Conservation (phyloP, 768 basidiomycete genomes). For the Lactarius hengduanensis region DNA sequence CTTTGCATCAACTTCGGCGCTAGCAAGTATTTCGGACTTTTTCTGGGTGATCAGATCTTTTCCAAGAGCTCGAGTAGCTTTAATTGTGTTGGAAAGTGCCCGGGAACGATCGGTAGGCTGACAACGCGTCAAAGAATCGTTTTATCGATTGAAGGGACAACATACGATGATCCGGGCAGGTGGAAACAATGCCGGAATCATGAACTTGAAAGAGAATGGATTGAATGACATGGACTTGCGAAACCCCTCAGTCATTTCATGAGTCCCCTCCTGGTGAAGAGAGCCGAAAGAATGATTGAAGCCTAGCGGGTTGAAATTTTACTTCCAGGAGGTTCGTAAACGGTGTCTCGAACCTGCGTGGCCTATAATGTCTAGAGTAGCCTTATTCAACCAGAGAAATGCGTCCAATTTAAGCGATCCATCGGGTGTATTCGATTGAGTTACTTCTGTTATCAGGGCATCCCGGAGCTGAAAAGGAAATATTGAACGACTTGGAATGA, state of each 20-base stretch:
- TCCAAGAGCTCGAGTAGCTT: constrained; percentile 33
- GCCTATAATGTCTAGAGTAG: constrained; percentile 24
- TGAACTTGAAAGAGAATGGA: constrained; percentile 16
- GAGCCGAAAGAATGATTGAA: constrained; percentile 24
- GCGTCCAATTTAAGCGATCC: constrained; percentile 11
- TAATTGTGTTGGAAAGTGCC: neutral
- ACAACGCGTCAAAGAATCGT: neutral
- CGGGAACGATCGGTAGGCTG: constrained; percentile 20
- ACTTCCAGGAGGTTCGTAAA: neutral
- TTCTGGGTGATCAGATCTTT: constrained; percentile 34
- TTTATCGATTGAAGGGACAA: neutral
- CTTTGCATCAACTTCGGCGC: constrained; percentile 30
- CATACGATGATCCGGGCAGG: constrained; percentile 19
- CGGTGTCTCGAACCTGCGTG: constrained; percentile 10
- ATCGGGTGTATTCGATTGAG: constrained; percentile 9
- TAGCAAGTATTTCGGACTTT: constrained; percentile 37
- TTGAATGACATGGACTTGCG: constrained; percentile 16
- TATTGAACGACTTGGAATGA: neutral
- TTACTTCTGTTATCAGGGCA: neutral
- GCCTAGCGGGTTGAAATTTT: neutral
- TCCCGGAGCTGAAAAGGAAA: constrained; percentile 15
- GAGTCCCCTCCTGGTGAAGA: constrained; percentile 7
- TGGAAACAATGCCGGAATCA: constrained; percentile 13
- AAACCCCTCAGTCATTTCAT: constrained; percentile 17
- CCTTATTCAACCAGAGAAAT: constrained; percentile 22